Conservation (phyloP, 1,139 yeast genomes). For the Pichia sp. region DNA sequence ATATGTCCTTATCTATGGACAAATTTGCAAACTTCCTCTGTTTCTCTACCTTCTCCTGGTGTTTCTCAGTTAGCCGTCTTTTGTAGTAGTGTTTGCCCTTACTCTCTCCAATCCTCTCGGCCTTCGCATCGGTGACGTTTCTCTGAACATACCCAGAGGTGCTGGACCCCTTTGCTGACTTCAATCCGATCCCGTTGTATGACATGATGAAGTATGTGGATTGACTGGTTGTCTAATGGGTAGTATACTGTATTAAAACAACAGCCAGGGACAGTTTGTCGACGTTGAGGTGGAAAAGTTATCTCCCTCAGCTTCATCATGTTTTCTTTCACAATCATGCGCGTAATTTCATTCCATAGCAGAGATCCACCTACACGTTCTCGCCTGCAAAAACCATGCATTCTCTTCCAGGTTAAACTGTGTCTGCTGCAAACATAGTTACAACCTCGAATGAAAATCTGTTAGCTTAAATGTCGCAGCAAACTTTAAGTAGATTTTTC, state of each 20-base stretch:
- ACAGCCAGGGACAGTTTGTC: not conserved
- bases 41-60: constrained; percentile 25
- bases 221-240: not conserved
- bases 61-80: constrained; percentile 29
- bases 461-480: constrained; percentile 12
- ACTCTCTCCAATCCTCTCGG: constrained; percentile 26
- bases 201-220: constrained; percentile 40
- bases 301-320: not conserved
- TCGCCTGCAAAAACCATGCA: no score
- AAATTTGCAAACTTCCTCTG: constrained; percentile 24
- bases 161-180: constrained; percentile 65
- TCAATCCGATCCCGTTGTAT: constrained; percentile 63
- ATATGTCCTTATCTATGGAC: constrained; percentile 36
- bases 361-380: not conserved
- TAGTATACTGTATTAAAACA: not conserved
- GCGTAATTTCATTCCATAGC: not conserved
- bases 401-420: no score
- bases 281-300: not conserved
- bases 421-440: no score
- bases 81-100: constrained; percentile 35
- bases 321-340: not conserved
- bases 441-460: no score
- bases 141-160: constrained; percentile 67
- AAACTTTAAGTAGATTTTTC: constrained; percentile 21
- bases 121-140: constrained; percentile 37